Percentiles rank a stretch among this genome's conserved stretches.
phyloP scores from a whole-genome alignment of 208 protist genomes.

The Acanthamoeba culbertsoni region DNA sequence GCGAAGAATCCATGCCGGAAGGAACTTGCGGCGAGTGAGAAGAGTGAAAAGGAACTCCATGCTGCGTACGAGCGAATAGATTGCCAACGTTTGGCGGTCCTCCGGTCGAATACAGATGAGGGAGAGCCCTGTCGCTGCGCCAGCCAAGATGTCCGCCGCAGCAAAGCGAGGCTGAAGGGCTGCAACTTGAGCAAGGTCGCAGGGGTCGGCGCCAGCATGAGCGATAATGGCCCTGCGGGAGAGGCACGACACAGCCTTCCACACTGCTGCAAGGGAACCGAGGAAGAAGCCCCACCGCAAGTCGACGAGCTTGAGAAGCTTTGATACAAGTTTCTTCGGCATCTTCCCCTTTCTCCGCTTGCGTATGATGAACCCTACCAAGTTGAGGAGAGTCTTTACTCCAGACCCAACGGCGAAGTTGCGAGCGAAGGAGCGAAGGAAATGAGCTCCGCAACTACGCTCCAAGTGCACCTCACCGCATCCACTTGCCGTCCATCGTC shows the following conservation, averaged over 20 bases:
- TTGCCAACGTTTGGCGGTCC: constrained; percentile 15
- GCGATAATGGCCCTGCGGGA: neutral
- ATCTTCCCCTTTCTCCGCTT: constrained; percentile 18
- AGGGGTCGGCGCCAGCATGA: constrained; percentile 1
- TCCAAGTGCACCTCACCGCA: constrained; percentile 40
- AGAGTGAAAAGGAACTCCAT: constrained; percentile 39
- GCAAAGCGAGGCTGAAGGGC: neutral
- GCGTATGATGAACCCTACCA: neutral
- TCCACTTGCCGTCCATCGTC: neutral
- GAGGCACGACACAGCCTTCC: constrained; percentile 25
- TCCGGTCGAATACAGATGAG: neutral
- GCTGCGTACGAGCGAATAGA: constrained; percentile 30
- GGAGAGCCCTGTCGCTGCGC: constrained; percentile 1
- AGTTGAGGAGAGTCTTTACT: constrained; percentile 46
- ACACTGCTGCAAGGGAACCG: constrained; percentile 3
- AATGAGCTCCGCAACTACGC: neutral
- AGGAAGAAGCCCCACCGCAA: constrained; percentile 52
- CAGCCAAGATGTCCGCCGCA: neutral
- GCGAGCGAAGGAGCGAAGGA: neutral
- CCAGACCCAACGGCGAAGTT: constrained; percentile 12
- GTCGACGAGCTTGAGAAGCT: neutral
- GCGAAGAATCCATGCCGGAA: neutral
- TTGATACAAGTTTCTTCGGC: neutral
- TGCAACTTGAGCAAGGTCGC: neutral
- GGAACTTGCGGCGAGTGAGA: neutral